phyloP scores from a whole-genome alignment of 352 stramenopile genomes.

The Globisporangium barbulae region DNA sequence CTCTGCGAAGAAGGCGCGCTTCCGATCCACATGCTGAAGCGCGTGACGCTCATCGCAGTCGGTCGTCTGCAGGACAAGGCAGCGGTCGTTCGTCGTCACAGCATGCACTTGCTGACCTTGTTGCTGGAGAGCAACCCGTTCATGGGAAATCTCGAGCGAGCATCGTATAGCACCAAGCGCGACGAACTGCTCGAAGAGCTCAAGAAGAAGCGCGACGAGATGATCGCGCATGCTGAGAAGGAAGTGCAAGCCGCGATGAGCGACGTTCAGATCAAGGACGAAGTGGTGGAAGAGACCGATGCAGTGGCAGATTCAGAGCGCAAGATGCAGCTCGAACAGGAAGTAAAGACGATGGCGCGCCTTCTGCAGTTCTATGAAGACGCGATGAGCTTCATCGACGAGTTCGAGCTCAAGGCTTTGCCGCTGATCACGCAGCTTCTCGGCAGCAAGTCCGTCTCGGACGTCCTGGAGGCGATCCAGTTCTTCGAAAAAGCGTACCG shows the following conservation, averaged over 20 bases:
- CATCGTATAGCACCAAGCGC: slow-evolving; percentile 83
- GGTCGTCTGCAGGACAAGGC: slow-evolving; percentile 93
- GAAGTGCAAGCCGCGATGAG: slow-evolving; percentile 60
- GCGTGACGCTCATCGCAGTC: slow-evolving; percentile 74
- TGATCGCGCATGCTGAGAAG: slow-evolving; percentile 81
- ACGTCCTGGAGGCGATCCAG: slow-evolving; percentile 91
- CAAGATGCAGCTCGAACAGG: slow-evolving; percentile 53
- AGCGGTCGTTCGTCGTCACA: slow-evolving; percentile 89
- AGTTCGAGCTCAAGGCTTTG: slow-evolving; percentile 80
- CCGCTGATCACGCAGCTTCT: slow-evolving; percentile 85
- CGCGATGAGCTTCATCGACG: slow-evolving; percentile 91
- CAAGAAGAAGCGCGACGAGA: slow-evolving; percentile 59
- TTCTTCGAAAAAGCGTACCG: slow-evolving; percentile 92
- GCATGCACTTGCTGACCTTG: slow-evolving; percentile 82
- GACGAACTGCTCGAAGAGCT: slow-evolving; percentile 60
- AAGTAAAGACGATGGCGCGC: slow-evolving; percentile 71
- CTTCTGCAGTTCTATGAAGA: slow-evolving; percentile 91
- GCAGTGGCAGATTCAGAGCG: slow-evolving; percentile 28
- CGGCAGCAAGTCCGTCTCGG: slow-evolving; percentile 88
- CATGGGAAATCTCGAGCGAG: slow-evolving; percentile 85
- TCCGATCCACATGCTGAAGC: slow-evolving; percentile 83
- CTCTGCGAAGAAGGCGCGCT: slow-evolving; percentile 85
- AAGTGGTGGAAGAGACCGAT: slow-evolving; percentile 7
- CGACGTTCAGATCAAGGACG: slow-evolving; percentile 21
- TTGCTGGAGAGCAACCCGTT: slow-evolving; percentile 95